phyloP scores from a whole-genome alignment of 2,329 filamentous ascomycete species.

The Tolypocladium nubicola region DNA sequence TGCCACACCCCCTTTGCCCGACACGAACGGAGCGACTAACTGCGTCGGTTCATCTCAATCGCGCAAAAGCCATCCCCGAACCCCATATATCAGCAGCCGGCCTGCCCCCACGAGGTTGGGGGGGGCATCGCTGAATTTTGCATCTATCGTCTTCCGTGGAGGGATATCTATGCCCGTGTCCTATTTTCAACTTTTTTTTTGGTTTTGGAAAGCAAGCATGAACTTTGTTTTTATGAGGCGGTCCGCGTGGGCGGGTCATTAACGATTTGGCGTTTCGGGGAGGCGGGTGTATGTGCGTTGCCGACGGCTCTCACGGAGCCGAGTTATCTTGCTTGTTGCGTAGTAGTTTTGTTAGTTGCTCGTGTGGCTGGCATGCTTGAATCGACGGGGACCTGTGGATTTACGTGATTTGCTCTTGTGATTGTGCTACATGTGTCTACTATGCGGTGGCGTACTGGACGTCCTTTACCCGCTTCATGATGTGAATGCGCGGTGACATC shows the following conservation, averaged over 20 bases:
- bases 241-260: neutral
- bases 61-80: no score
- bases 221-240: neutral
- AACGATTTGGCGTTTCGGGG: neutral
- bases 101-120: no score
- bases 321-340: neutral
- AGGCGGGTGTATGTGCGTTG: neutral
- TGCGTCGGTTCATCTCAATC: no score
- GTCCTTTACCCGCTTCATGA: slow-evolving; percentile 29
- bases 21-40: neutral
- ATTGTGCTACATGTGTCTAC: neutral
- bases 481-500: slow-evolving; percentile 44
- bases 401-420: neutral
- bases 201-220: neutral
- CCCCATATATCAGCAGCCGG: no score
- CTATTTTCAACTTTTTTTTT: neutral
- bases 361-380: neutral
- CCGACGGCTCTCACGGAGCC: neutral
- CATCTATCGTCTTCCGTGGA: neutral
- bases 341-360: neutral
- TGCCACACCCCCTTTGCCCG: neutral
- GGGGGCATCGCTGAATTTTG: neutral
- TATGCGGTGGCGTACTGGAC: slow-evolving; percentile 1
- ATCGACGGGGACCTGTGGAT: neutral
- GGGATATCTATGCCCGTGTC: neutral